phyloP scores from a whole-genome alignment of 495 filamentous ascomycete species.

The Oleoguttula mirabilis region DNA sequence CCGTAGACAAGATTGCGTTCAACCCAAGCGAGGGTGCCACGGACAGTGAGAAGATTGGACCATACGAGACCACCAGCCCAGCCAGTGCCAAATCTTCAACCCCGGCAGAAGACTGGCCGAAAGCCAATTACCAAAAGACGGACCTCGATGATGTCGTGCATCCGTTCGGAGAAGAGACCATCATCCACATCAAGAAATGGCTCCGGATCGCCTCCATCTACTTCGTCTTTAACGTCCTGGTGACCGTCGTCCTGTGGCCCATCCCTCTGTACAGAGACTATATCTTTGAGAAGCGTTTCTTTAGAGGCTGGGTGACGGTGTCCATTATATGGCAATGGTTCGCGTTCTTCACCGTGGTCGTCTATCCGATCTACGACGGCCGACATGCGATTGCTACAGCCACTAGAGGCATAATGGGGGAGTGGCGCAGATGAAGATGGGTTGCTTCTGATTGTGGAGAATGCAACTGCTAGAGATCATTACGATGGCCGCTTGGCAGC shows the following conservation, averaged over 20 bases:
- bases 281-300: constrained; percentile 37
- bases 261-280: constrained; percentile 36
- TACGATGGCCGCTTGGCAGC: too few relatives aligned
- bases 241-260: constrained; percentile 35
- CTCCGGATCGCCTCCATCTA: constrained; percentile 28
- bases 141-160: constrained; percentile 16
- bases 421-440: too few relatives aligned
- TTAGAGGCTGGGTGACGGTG: constrained; percentile 35
- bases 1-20: not conserved
- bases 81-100: not conserved
- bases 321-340: constrained; percentile 38
- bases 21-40: not conserved
- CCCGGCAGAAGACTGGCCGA: not conserved
- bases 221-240: constrained; percentile 31
- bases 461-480: too few relatives aligned
- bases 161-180: constrained; percentile 29
- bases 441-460: too few relatives aligned
- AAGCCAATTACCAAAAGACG: not conserved
- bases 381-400: constrained; percentile 6
- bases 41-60: not conserved
- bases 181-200: constrained; percentile 30
- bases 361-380: constrained; percentile 37
- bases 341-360: constrained; percentile 33
- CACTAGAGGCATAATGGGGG: constrained; percentile 3
- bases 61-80: not conserved